Base-by-base conservation (phyloP, 352 stramenopile genomes). In the Pythium sukuiense region DNA sequence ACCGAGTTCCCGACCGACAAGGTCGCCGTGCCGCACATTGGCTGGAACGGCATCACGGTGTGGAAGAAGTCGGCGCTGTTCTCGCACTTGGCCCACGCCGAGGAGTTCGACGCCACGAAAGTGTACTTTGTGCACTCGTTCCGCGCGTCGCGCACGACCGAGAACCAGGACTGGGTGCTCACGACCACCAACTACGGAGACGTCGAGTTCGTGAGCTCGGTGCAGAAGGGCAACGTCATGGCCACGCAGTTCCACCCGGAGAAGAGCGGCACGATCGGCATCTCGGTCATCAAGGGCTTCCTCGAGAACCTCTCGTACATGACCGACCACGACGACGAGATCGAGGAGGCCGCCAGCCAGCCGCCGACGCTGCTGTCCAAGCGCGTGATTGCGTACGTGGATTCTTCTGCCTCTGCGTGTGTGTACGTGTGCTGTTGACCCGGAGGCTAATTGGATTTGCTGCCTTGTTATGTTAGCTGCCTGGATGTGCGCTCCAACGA, bases 51-150 rank as follows among this genome's bases (percentile, higher is more conserved):
- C 27, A 61, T 98, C n/a, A 93, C 84, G 33, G 70, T 85, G 29
- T 93, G 93, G 72, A 97, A 98, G 72, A 69, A 89, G 33, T 95
- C 87, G 63, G 70, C 76, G 29, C 71, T 96, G 18, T 90, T 95
- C 26, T 70, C 77, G 45, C 55, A 80, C 6, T 41, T 89, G 33
- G 65, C 84, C 2, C 16, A 63, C 1, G 67, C 67, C n/a, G 74
- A 78, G 6, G 61, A 74, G 8, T 63, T 72, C 50, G 65, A 76
- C 46, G 64, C 70, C 30, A 72, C 76, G 20, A 88, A 89, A 46
- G 83, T 97, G 3, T 99, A 99, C 80, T 99, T 99, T 84, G 97
- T 99, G 48, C 97, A 99, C 83, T 99, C 96, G 56, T 99, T 96
- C 75, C 90, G 93, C 13, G 88, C 93, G 3, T 55, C 73, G 13